A percentile compares a stretch with the other conserved stretches of the same genome.
Conservation (phyloP, 1,139 yeast genomes). For the Scheffersomyces cryptocercus region DNA sequence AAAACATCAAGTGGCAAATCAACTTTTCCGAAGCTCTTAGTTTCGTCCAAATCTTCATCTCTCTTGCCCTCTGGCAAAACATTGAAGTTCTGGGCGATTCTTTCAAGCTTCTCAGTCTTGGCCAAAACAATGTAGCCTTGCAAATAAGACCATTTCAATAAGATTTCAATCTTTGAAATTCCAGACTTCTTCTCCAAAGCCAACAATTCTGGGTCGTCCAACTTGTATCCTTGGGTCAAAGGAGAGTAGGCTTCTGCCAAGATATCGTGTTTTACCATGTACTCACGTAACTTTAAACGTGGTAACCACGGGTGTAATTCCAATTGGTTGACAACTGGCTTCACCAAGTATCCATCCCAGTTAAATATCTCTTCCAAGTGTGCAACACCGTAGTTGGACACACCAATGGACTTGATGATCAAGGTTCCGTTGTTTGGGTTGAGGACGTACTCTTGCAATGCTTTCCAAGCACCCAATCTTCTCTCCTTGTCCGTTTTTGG, state of each 20-base stretch:
- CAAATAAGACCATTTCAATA: constrained; percentile 40
- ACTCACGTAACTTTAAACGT: constrained; percentile 37
- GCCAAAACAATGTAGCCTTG: constrained; percentile 74
- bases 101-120: constrained; percentile 55
- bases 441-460: constrained; percentile 37
- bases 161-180: constrained; percentile 27
- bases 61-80: constrained; percentile 27
- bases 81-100: constrained; percentile 42
- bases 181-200: constrained; percentile 25
- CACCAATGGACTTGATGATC: constrained; percentile 41
- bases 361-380: constrained; percentile 38
- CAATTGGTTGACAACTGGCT: constrained; percentile 45
- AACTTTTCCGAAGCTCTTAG: constrained; percentile 28
- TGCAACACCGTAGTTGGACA: constrained; percentile 39
- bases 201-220: constrained; percentile 51
- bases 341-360: constrained; percentile 35
- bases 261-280: constrained; percentile 39
- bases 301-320: constrained; percentile 53
- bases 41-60: constrained; percentile 20
- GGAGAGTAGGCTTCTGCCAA: constrained; percentile 72
- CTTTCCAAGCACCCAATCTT: constrained; percentile 41
- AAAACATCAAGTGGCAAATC: constrained; percentile 35
- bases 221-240: constrained; percentile 59
- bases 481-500: constrained; percentile 30
- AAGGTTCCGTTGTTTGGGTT: constrained; percentile 29